A percentile compares a stretch with the other conserved stretches of the same genome.
Conservation (phyloP, 495 filamentous ascomycete genomes). For the Xylaria nigripes region DNA sequence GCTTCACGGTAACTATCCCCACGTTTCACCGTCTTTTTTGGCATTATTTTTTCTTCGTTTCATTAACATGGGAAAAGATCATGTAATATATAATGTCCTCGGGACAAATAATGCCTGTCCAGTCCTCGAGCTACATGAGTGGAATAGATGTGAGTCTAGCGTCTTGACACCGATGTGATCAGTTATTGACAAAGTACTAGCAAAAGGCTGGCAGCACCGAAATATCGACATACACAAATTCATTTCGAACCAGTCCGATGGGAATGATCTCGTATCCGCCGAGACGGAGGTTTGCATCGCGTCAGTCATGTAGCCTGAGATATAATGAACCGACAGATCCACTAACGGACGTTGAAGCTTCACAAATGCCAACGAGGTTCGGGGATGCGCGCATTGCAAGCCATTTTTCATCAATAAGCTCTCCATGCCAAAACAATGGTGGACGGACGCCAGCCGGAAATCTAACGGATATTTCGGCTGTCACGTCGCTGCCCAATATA, state of each 20-base stretch:
- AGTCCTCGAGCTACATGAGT: background rate
- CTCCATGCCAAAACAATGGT: conserved; percentile 5
- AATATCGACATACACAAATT: background rate
- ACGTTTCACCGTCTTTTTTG: too few species aligned
- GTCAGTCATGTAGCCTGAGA: background rate
- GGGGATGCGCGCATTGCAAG: background rate
- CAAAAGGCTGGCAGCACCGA: background rate
- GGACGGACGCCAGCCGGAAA: conserved; percentile 2
- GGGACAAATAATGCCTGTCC: too few species aligned
- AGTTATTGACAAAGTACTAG: background rate
- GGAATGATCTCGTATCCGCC: background rate
- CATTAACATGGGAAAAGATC: too few species aligned
- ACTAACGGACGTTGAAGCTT: conserved; percentile 3
- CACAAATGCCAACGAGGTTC: conserved; percentile 1
- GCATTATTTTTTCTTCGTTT: too few species aligned
- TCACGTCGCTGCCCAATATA: background rate
- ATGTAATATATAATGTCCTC: too few species aligned
- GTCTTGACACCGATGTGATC: background rate
- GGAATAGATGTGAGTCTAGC: background rate
- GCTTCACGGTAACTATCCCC: too few species aligned
- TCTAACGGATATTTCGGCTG: conserved; percentile 10
- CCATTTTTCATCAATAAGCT: background rate
- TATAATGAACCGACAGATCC: background rate
- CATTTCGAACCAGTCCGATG: background rate
- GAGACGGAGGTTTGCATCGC: background rate